phyloP scores from a whole-genome alignment of 768 basidiomycete species.

The Tylopilus balloui region DNA sequence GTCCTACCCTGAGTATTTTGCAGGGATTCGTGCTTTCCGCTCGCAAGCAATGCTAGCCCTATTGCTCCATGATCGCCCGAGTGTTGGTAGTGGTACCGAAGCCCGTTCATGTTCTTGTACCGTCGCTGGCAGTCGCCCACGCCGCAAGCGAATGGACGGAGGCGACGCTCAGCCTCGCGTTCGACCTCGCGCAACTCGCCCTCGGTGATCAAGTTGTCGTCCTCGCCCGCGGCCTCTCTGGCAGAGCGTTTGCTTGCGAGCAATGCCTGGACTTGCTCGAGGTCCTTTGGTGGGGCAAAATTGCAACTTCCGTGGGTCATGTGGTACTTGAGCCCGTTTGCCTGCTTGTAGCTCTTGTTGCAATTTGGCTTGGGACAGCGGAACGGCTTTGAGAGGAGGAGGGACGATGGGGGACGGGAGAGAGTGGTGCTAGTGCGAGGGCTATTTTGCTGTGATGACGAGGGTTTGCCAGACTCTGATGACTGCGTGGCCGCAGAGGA shows the following conservation, averaged over 20 bases:
- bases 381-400: conserved; percentile 83
- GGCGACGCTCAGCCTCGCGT: conserved; percentile 76
- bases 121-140: conserved; percentile 81
- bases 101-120: conserved; percentile 99
- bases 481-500: conserved; percentile 6
- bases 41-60: conserved; percentile 79
- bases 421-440: conserved; percentile 43
- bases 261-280: conserved; percentile 71
- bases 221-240: conserved; percentile 40
- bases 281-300: conserved; percentile 84
- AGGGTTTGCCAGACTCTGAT: conserved; percentile 23
- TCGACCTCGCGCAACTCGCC: conserved; percentile 68
- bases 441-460: conserved; percentile 25
- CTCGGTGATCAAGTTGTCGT: conserved; percentile 46
- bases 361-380: conserved; percentile 92
- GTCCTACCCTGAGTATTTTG: conserved; percentile 32
- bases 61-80: conserved; percentile 92
- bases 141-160: conserved; percentile 85
- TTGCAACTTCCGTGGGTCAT: conserved; percentile 91
- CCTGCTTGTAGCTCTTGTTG: conserved; percentile 95
- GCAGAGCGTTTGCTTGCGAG: conserved; percentile 47
- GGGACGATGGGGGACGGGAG: conserved; percentile 49
- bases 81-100: conserved; percentile 95
- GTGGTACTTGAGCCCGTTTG: conserved; percentile 92
- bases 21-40: conserved; percentile 60